Conservation (phyloP, 2,329 filamentous ascomycete species). For the Biscogniauxia sp. region DNA sequence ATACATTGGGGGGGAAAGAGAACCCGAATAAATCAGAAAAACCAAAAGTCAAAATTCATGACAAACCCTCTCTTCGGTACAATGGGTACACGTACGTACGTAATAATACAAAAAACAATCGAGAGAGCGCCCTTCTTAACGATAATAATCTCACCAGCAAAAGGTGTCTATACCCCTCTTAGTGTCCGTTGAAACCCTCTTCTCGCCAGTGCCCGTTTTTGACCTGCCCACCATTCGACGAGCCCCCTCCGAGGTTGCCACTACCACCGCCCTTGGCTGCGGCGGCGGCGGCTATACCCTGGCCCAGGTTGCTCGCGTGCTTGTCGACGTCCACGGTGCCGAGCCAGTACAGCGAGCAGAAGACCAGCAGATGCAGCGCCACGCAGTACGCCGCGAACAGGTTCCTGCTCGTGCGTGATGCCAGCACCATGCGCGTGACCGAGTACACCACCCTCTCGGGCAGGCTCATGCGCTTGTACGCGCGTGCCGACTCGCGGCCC, state of each 20-base stretch:
- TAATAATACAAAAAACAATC: conserved; percentile 1
- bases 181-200: conserved; percentile 53
- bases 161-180: conserved; percentile 11
- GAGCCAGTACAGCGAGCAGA: conserved; percentile 82
- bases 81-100: too few relatives aligned
- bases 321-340: conserved; percentile 65
- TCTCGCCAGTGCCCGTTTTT: conserved; percentile 61
- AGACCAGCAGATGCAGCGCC: conserved; percentile 82
- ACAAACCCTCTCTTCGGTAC: too few relatives aligned
- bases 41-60: too few relatives aligned
- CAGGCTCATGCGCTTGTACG: conserved; percentile 88
- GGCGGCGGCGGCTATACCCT: conserved; percentile 44
- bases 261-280: conserved; percentile 35
- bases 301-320: conserved; percentile 57
- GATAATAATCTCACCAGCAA: background rate
- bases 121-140: too few relatives aligned
- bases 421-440: conserved; percentile 84
- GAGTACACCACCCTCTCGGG: conserved; percentile 90
- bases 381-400: conserved; percentile 91
- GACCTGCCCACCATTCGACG: conserved; percentile 29
- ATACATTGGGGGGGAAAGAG: too few relatives aligned
- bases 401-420: conserved; percentile 86
- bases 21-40: too few relatives aligned
- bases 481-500: conserved; percentile 86
- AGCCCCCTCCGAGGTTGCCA: conserved; percentile 31